phyloP scores from a whole-genome alignment of 2,329 filamentous ascomycete genomes.

The Tricladium varicosporioides region DNA sequence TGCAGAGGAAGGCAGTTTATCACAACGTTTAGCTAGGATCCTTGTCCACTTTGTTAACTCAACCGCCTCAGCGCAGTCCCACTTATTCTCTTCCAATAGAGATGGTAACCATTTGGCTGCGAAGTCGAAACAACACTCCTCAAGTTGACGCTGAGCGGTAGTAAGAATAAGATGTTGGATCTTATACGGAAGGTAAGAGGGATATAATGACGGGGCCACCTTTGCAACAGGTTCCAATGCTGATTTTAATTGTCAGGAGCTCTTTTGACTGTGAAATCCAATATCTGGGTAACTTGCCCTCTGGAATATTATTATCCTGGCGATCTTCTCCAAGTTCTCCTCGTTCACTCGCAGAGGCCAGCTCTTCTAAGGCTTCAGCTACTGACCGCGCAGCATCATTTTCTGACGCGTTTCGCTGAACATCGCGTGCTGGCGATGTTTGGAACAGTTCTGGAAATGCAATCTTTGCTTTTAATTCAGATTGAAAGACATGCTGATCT shows the following conservation, averaged over 20 bases:
- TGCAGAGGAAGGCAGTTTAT: slow-evolving; percentile 27
- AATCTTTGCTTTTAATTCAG: slow-evolving; percentile 34
- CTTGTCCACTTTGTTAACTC: slow-evolving; percentile 39
- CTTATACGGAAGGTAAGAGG: slow-evolving; percentile 35
- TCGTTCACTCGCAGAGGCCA: slow-evolving; percentile 15
- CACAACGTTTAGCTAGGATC: slow-evolving; percentile 24
- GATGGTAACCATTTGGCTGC: slow-evolving; percentile 34
- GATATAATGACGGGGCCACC: slow-evolving; percentile 25
- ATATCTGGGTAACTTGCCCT: slow-evolving; percentile 12
- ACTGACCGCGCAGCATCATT: slow-evolving; percentile 29
- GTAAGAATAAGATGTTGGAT: slow-evolving; percentile 39
- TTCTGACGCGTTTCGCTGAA: slow-evolving; percentile 33
- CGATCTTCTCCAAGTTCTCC: slow-evolving; percentile 1
- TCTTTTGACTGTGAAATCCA: neutral
- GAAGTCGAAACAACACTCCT: slow-evolving; percentile 42
- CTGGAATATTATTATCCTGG: slow-evolving; percentile 19
- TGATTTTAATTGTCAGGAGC: neutral
- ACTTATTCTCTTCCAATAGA: slow-evolving; percentile 28
- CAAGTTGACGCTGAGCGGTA: slow-evolving; percentile 36
- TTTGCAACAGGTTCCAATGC: neutral
- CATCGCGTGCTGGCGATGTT: slow-evolving; percentile 26
- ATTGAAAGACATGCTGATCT: slow-evolving; percentile 32
- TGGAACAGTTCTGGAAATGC: slow-evolving; percentile 37
- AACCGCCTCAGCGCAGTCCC: slow-evolving; percentile 36
- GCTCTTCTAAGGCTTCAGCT: slow-evolving; percentile 31